phyloP scores from a whole-genome alignment of 2,329 filamentous ascomycete species.

The Blastomyces parvus region DNA sequence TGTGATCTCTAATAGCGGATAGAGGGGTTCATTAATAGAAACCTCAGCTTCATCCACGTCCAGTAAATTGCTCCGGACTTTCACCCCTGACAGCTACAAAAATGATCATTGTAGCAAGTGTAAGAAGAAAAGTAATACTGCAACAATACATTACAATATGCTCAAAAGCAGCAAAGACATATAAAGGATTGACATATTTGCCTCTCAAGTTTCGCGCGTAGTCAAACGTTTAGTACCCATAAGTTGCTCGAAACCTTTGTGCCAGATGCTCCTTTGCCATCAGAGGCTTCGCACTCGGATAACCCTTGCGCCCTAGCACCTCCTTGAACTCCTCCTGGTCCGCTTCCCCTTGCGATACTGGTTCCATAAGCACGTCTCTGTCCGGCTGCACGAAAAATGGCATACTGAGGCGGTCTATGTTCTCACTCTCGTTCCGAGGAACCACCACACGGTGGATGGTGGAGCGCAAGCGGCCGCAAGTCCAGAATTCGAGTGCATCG shows the following conservation, averaged over 20 bases:
- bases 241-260: background rate
- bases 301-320: constrained; percentile 5
- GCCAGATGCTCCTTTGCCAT: background rate
- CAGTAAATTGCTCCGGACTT: background rate
- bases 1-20: too few species aligned
- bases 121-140: background rate
- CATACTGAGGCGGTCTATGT: constrained; percentile 1
- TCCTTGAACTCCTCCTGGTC: constrained; percentile 4
- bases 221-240: background rate
- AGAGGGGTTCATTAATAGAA: background rate
- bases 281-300: background rate
- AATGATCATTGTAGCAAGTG: background rate
- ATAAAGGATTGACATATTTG: background rate
- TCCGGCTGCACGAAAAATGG: constrained; percentile 5
- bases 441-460: constrained; percentile 1
- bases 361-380: background rate
- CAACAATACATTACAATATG: background rate
- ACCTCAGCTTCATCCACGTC: background rate
- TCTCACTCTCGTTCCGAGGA: constrained; percentile 1
- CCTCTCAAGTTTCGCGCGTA: background rate
- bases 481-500: constrained; percentile 2
- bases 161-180: background rate
- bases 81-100: background rate
- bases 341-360: background rate
- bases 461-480: constrained; percentile 1